phyloP scores from a whole-genome alignment of 2,329 filamentous ascomycete genomes.

The Gnomoniopsis sp. region DNA sequence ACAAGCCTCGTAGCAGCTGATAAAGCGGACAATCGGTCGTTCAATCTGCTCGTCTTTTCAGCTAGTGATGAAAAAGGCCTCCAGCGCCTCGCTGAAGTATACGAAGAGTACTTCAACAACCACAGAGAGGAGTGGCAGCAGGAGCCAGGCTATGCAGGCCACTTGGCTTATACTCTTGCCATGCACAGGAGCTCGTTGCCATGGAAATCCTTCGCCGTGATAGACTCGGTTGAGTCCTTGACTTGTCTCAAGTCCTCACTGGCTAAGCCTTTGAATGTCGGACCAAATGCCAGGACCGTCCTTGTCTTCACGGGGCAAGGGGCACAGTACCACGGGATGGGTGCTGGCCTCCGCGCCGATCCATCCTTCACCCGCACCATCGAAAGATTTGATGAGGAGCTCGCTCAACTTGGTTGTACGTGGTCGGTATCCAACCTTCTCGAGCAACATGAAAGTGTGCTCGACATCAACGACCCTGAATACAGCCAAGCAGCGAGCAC shows the following conservation, averaged over 20 bases:
- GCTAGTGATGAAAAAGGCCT: neutral
- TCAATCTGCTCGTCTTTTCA: neutral
- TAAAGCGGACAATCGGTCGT: neutral
- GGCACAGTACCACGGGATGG: conserved; percentile 29
- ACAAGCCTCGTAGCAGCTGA: neutral
- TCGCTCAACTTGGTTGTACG: conserved; percentile 21
- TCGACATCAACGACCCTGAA: conserved; percentile 23
- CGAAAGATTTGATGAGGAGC: conserved; percentile 19
- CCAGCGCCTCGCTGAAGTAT: neutral
- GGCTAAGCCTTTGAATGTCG: neutral
- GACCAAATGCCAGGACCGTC: neutral
- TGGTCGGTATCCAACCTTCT: conserved; percentile 26
- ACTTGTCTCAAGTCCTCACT: neutral
- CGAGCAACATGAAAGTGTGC: conserved; percentile 17
- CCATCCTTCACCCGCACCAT: conserved; percentile 21
- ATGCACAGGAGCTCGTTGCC: neutral
- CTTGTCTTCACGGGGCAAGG: conserved; percentile 30
- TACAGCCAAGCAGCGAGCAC: conserved; percentile 28
- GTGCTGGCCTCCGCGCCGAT: conserved; percentile 19
- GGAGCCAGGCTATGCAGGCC: too few relatives aligned
- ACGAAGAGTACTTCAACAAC: neutral
- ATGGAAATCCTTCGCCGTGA: neutral
- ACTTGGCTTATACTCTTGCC: neutral
- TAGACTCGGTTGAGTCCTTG: neutral
- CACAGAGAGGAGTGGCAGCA: neutral